A percentile compares a stretch with the other conserved stretches of the same genome.
These are phyloP conservation scores for Porcisia hertigi DNA, from an alignment of 208 protist species.

Conservation along the genomic window DNA sequence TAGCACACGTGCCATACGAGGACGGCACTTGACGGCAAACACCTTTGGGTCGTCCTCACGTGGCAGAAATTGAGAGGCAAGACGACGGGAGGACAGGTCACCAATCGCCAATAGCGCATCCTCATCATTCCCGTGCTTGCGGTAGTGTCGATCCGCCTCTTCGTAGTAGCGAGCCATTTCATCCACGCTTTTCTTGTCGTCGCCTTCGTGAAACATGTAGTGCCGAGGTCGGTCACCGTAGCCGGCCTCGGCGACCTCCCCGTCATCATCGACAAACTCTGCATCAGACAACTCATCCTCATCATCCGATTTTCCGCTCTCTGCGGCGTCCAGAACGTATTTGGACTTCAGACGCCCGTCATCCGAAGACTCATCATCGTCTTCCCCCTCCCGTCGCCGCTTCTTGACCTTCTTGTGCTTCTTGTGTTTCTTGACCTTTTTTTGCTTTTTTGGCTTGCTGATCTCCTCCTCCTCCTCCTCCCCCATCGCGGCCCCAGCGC, in stretches of 20 bases:
- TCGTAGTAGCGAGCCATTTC: conserved; percentile 82
- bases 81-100: conserved; percentile 70
- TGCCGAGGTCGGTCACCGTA: conserved; percentile 21
- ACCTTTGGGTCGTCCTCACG: conserved; percentile 86
- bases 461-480: not conserved
- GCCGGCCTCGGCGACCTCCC: conserved; percentile 32
- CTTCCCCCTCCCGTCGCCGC: conserved; percentile 26
- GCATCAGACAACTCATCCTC: conserved; percentile 34
- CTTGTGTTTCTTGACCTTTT: conserved; percentile 39
- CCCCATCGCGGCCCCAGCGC: not conserved
- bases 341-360: conserved; percentile 28
- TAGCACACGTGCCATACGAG: conserved; percentile 81
- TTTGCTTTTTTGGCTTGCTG: conserved; percentile 26
- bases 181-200: conserved; percentile 70
- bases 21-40: conserved; percentile 86
- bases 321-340: conserved; percentile 39
- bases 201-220: conserved; percentile 69
- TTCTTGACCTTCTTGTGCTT: conserved; percentile 24
- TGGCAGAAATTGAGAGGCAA: conserved; percentile 76
- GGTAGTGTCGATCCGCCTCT: conserved; percentile 43
- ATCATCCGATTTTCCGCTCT: conserved; percentile 37
- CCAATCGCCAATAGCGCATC: conserved; percentile 30
- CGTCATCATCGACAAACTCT: conserved; percentile 50
- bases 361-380: conserved; percentile 20
- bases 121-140: conserved; percentile 16